Evolutionary conservation across 2,329 filamentous ascomycete species (phyloP).

Genomic region (Aspergillus latus): DNA sequence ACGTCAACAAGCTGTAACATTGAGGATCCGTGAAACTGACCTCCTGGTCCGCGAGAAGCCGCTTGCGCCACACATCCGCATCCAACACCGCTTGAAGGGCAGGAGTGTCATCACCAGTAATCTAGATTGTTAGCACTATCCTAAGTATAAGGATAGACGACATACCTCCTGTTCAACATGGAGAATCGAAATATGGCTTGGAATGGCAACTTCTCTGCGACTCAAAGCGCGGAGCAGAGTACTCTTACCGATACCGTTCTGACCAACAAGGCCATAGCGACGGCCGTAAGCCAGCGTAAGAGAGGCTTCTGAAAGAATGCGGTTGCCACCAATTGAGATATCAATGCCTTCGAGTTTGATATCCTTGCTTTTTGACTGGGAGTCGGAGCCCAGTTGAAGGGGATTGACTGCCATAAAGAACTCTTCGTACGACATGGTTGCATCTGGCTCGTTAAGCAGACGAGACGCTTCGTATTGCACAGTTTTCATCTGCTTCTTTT

Average conservation of each 20-base stretch:
- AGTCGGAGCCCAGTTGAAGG: conserved; percentile 73
- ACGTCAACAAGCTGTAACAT: not conserved
- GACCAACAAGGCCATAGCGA: conserved; percentile 94
- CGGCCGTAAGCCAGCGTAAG: conserved; percentile 88
- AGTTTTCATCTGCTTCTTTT: conserved; percentile 97
- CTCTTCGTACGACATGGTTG: conserved; percentile 92
- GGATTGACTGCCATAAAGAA: conserved; percentile 99
- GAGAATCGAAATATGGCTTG: conserved; percentile 96
- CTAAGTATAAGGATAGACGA: conserved; percentile 25
- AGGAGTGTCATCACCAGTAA: conserved; percentile 91
- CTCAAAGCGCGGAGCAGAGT: conserved; percentile 91
- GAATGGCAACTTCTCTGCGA: conserved; percentile 89
- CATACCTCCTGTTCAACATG: conserved; percentile 95
- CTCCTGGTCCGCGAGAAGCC: conserved; percentile 83
- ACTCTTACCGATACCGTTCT: conserved; percentile 98
- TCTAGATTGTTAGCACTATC: conserved; percentile 51
- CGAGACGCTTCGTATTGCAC: conserved; percentile 96
- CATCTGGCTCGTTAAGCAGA: conserved; percentile 77
- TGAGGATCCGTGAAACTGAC: conserved; percentile 50
- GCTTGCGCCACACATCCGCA: conserved; percentile 97
- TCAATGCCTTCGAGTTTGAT: conserved; percentile 97
- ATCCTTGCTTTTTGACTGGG: conserved; percentile 89
- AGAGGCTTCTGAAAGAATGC: conserved; percentile 87
- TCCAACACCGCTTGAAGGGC: conserved; percentile 94
- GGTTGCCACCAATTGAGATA: conserved; percentile 82